Conservation (phyloP, 352 stramenopile genomes). For the Ochromonadaceae sp. region DNA sequence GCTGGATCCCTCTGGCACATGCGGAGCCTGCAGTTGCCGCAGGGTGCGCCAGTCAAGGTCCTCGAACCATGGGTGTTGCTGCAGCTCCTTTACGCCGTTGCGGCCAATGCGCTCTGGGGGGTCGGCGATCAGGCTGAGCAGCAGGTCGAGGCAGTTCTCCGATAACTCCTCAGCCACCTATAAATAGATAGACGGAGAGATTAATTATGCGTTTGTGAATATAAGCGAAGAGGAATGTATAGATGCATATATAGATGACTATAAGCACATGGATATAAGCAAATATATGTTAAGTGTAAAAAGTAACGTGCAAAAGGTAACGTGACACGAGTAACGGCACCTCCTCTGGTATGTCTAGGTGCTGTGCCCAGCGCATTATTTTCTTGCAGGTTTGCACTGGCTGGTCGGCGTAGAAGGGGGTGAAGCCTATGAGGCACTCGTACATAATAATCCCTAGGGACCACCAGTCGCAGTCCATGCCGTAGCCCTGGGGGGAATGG, state of each 20-base stretch:
- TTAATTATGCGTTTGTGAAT: conserved; percentile 13
- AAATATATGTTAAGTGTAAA: conserved; percentile 16
- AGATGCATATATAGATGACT: conserved; percentile 10
- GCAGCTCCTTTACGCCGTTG: conserved; percentile 83
- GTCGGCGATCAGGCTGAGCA: conserved; percentile 32
- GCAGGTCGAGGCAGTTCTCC: conserved; percentile 68
- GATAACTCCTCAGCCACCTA: conserved; percentile 36
- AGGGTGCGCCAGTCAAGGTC: conserved; percentile 77
- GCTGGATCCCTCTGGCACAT: conserved; percentile 58
- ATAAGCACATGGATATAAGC: conserved; percentile 5
- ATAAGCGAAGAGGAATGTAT: conserved; percentile 51
- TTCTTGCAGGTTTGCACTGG: conserved; percentile 93
- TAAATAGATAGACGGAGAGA: too few species aligned
- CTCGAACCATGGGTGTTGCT: conserved; percentile 90
- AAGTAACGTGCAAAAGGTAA: too few species aligned
- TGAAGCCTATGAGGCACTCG: conserved; percentile 96
- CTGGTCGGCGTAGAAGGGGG: conserved; percentile 93
- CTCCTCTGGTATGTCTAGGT: conserved; percentile 41
- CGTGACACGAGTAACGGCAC: conserved; percentile 2
- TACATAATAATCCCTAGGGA: conserved; percentile 98
- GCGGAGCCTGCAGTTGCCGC: conserved; percentile 55
- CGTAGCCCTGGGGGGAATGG: conserved; percentile 59
- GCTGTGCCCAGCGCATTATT: conserved; percentile 62
- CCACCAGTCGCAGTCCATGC: conserved; percentile 93
- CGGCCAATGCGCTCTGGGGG: conserved; percentile 52